A percentile compares a stretch with the other conserved stretches of the same genome.
Conservation (phyloP, 495 filamentous ascomycete species). For the Tuber magnatum region DNA sequence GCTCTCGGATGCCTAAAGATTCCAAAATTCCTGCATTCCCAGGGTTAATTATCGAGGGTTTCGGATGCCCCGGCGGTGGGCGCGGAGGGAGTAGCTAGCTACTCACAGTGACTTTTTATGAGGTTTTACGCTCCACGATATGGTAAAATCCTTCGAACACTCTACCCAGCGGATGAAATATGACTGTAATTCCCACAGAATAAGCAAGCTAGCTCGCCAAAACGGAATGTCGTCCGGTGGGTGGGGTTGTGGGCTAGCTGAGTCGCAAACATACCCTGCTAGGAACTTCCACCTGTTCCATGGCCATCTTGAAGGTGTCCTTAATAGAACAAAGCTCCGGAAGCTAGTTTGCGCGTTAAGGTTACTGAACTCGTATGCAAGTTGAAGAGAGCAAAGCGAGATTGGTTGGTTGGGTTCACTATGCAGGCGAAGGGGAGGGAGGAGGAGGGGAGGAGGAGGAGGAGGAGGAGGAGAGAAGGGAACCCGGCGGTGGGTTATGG, state of each 20-base stretch:
- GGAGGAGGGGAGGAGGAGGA: not conserved
- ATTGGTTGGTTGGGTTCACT: not conserved
- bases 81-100: not conserved
- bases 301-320: conserved; percentile 50
- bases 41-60: conserved; percentile 12
- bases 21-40: conserved; percentile 67
- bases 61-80: not conserved
- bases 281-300: conserved; percentile 96
- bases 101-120: conserved; percentile 86
- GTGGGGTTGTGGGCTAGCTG: conserved; percentile 9
- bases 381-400: not conserved
- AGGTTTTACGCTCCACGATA: conserved; percentile 95
- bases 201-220: not conserved
- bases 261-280: conserved; percentile 65
- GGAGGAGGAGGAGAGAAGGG: not conserved
- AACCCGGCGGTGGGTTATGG: not conserved
- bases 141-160: conserved; percentile 78
- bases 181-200: conserved; percentile 52
- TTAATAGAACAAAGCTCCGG: not conserved
- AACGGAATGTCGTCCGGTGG: conserved; percentile 2
- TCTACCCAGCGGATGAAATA: conserved; percentile 97
- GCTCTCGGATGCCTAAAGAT: conserved; percentile 92
- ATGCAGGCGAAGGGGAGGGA: not conserved
- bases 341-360: not conserved
- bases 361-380: not conserved